Base-by-base conservation (phyloP, 2,329 filamentous ascomycete species). In the Cadophora gregata region DNA sequence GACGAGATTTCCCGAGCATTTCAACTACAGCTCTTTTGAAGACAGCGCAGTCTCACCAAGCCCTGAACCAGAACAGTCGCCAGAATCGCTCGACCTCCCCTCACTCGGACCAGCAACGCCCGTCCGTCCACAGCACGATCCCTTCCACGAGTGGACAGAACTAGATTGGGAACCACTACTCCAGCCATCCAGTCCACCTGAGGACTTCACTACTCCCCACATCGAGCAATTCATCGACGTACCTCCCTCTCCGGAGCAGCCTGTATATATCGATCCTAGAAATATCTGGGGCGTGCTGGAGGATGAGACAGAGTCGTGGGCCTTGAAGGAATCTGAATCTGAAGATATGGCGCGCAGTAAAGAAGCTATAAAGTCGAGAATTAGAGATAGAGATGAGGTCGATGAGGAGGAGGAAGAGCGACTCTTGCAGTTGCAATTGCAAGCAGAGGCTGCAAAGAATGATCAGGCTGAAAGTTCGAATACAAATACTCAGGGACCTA, bases 341-440 rank as follows among this genome's bases (percentile, higher is more conserved):
- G 33, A 31, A 58, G 55, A 58, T 38, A 58, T 58, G 55, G 55
- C 33, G 9, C 42, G 42, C 16, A 42, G 12, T 7, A 42, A 42
- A 42, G 19, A 16, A 42, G 38, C 38, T 19, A 42, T 42, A 12
- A 42, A 42, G 38, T 16, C 38, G n/a, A n/a, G n/a, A n/a, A n/a
- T n/a, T 16, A 58, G 21, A 6, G n/a, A 36, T 12, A 27, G 9
- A 21, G 33, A 58, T 4, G 55, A 58, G 2, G 9, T 58, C 14
- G 21, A 58, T 19, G 55, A 58, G 33, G 55, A 19, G 55, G 55
- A 58, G 31, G 55, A 58, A 9, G 31, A 58, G n/a, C 31, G n/a
- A 8, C 31, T 58, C n/a, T 42, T 58, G 31, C n/a, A 24, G 19
- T 42, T 58, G 21, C 55, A 58, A 36, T n/a, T 58, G 9, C 55